Base-by-base conservation (phyloP, 331 rosid species). In the Pyrus hybrid region DNA sequence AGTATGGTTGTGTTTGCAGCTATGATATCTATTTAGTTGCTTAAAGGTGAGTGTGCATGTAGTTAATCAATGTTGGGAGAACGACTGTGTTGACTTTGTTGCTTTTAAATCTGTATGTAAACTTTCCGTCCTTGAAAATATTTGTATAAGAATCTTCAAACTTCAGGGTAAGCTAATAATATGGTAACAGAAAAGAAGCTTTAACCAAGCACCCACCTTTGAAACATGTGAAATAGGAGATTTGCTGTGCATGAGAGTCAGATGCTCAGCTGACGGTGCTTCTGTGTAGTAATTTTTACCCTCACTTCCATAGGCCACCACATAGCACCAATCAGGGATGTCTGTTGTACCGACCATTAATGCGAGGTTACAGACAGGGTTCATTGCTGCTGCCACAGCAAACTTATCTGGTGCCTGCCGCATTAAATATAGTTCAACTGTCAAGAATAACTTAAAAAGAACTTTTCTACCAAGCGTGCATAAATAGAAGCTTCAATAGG, bases 311-410 rank as follows among this genome's bases (percentile, higher is more conserved):
- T 70, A 92, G 74, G 86, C 61, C 85, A 90, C 97, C 29, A 89
- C 89, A 79, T 80, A 94, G 87, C 91, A 83, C 97, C 97, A 92
- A 18, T 92, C 99, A 68, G 99, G 97, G 64, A 95, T 92, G 83
- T 95, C 99, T 71, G 87, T 76, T 60, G 89, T 90, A 75, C 97
- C 91, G 76, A 89, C 92, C 99, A 92, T 95, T 81, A 88, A 82
- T 4, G 97, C 83, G 64, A 95, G 74, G 80, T 87, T 92, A 77
- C 97, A 92, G 63, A 82, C 97, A 33, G 97, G 99, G 81, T 90
- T 94, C 72, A 90, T 85, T 12, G 79, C 91, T 23, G 85, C 97
- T 33, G 97, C 99, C 4, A 85, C 97, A 77, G 58, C 86, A 85
- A 94, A 94, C 84, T 88, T 94, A 79, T 89, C 96, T 2, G 97